Percentiles rank a stretch among this genome's conserved stretches.
Evolutionary conservation across 495 filamentous ascomycete genomes (phyloP).

Genomic region (Neurospora hispaniola): DNA sequence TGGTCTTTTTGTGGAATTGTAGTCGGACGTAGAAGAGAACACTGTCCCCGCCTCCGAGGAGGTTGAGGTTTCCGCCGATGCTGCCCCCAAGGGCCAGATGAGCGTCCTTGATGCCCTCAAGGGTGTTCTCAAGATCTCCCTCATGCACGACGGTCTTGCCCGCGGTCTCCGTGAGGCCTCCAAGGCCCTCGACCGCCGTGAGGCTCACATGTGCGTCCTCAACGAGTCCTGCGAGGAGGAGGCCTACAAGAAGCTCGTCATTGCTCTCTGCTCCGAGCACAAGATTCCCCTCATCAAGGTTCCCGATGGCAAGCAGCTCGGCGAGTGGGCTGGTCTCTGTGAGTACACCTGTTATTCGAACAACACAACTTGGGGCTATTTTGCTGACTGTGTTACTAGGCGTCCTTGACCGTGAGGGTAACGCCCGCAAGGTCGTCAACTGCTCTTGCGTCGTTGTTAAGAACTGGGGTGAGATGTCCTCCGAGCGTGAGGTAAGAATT

Average conservation of each 20-base stretch:
- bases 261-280: conserved; percentile 95
- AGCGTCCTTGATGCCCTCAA: conserved; percentile 95
- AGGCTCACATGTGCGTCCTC: conserved; percentile 99
- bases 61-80: conserved; percentile 85
- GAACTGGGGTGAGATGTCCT: conserved; percentile 99
- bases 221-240: conserved; percentile 99
- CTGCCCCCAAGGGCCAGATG: conserved; percentile 79
- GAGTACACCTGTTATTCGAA: conserved; percentile 34
- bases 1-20: conserved; percentile 5
- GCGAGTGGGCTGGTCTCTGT: conserved; percentile 99
- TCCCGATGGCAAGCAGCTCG: conserved; percentile 96
- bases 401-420: conserved; percentile 96
- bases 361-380: background rate
- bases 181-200: conserved; percentile 94
- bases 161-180: conserved; percentile 94
- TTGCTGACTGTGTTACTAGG: conserved; percentile 40
- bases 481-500: conserved; percentile 52
- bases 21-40: conserved; percentile 70
- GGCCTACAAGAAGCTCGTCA: conserved; percentile 99
- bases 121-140: conserved; percentile 91
- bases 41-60: conserved; percentile 70
- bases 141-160: conserved; percentile 98
- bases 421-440: conserved; percentile 99
- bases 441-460: conserved; percentile 99
- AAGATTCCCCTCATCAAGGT: conserved; percentile 99